Base-by-base conservation (phyloP, 164 flowering plant species). In the Berberis vulgaris region DNA sequence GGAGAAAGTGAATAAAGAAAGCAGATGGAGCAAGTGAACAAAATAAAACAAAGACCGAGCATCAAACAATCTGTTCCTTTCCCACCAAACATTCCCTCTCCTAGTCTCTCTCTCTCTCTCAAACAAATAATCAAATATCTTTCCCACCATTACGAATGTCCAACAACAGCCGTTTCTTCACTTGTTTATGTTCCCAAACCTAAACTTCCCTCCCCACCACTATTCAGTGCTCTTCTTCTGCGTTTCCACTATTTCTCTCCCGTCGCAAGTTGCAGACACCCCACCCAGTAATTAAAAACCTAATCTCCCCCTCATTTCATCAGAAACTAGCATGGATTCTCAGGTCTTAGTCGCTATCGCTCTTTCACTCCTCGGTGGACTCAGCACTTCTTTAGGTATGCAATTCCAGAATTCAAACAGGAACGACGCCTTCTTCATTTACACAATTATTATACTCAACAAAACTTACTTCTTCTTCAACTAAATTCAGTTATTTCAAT, bases 311-410 rank as follows among this genome's bases (percentile, higher is more conserved):
- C 42, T 55, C 7, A 1, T 8, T 3, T 6, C 5, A 44, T 13
- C 9, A 41, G n/a, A 13, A n/a, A 41, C 54, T 38, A 2, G 64
- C 64, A 93, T 93, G 97, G 95, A 84, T 74, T 86, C 96, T 59
- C 96, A 84, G 74, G 88, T 90, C 6, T 11, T 83, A 77, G 82
- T 90, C 11, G 94, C 96, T 67, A 82, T 93, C 56, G 84, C 72
- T 43, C 89, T 93, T 60, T 90, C 97, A 1, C 85, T 87, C 41
- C 80, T 90, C 42, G 97, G 97, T 55, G 95, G 98, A 38, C 71
- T 87, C 65, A 93, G 97, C 70, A 93, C 98, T 44, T 90, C 92
- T 2, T 26, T 88, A 59, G 98, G 97, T 90, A 62, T 54, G 71
- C 2, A 47, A 5, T 8, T 54, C 11, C 3, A 26, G 7, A 7